These are phyloP conservation scores for Coemansia javaensis DNA, from an alignment of 192 early-diverging fungal genomes.

Conservation along the genomic window DNA sequence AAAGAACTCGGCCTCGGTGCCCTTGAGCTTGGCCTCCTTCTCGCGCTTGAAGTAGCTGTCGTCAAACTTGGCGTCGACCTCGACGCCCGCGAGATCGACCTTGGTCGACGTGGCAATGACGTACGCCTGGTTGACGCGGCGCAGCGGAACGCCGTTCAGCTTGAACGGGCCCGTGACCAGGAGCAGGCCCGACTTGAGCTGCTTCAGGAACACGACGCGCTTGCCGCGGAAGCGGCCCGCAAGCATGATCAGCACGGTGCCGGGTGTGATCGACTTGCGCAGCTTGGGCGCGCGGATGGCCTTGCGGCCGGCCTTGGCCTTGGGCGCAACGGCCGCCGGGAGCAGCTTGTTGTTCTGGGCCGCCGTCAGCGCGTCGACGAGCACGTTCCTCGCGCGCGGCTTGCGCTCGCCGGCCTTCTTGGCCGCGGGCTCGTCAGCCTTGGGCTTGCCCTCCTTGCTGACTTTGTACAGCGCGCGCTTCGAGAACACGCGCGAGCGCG, in stretches of 20 bases:
- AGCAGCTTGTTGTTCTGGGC: conserved; percentile 63
- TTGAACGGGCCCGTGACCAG: conserved; percentile 97
- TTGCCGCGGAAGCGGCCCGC: conserved; percentile 95
- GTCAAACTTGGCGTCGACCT: conserved; percentile 71
- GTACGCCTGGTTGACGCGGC: conserved; percentile 98
- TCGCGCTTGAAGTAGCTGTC: conserved; percentile 92
- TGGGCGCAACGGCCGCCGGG: conserved; percentile 78
- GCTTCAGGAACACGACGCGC: conserved; percentile 98
- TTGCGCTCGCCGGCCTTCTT: conserved; percentile 40
- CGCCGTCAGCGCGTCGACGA: conserved; percentile 72
- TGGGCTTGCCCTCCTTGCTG: conserved; percentile 60
- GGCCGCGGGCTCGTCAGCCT: conserved; percentile 11
- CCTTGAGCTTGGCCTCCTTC: conserved; percentile 67
- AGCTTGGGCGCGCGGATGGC: conserved; percentile 63
- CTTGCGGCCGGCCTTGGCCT: conserved; percentile 80
- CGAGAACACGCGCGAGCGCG: conserved; percentile 76
- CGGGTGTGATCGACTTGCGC: conserved; percentile 92
- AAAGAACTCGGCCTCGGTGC: conserved; percentile 88
- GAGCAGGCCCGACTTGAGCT: conserved; percentile 88
- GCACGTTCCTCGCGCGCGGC: conserved; percentile 64
- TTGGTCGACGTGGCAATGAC: conserved; percentile 99
- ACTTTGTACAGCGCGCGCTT: conserved; percentile 90
- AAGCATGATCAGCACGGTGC: conserved; percentile 95
- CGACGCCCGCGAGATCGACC: conserved; percentile 77
- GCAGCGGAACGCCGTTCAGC: conserved; percentile 97